Percentiles rank a stretch among this genome's conserved stretches.
These are phyloP conservation scores for Collybiopsis confluens DNA, from an alignment of 768 basidiomycete species.

Conservation along the genomic window DNA sequence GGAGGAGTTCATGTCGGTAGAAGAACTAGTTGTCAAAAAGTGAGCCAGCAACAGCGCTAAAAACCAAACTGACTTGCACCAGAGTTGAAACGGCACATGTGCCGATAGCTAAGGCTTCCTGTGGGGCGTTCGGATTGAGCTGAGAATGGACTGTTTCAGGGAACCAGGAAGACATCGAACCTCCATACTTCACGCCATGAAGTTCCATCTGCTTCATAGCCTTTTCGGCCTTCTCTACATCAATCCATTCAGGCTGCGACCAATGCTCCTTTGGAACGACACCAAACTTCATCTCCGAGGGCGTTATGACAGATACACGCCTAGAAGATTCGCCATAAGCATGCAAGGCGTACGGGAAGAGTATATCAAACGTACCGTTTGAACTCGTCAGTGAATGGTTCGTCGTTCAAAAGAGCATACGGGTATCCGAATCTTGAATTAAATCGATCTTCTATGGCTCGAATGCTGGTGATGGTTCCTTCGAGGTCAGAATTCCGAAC, in stretches of 20 bases:
- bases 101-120: constrained; percentile 41
- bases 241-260: constrained; percentile 72
- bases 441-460: constrained; percentile 78
- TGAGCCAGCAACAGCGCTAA: neutral
- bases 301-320: constrained; percentile 25
- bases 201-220: constrained; percentile 59
- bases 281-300: constrained; percentile 43
- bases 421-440: constrained; percentile 77
- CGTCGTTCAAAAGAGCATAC: constrained; percentile 85
- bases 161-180: constrained; percentile 18
- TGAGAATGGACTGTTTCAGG: constrained; percentile 22
- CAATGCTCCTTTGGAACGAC: constrained; percentile 64
- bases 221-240: constrained; percentile 58
- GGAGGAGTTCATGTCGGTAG: constrained; percentile 63
- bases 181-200: constrained; percentile 39
- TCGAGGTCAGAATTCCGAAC: constrained; percentile 63
- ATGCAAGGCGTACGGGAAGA: neutral
- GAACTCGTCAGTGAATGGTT: constrained; percentile 71
- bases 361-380: constrained; percentile 42
- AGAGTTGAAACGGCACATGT: constrained; percentile 71
- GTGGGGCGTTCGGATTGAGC: constrained; percentile 26
- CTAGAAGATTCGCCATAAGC: constrained; percentile 17
- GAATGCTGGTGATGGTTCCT: constrained; percentile 62
- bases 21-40: constrained; percentile 43
- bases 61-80: constrained; percentile 34